A percentile compares a stretch with the other conserved stretches of the same genome.
Evolutionary conservation across 225 moss, liverwort and hornwort species (phyloP).

Genomic region (Lunularia cruciata): DNA sequence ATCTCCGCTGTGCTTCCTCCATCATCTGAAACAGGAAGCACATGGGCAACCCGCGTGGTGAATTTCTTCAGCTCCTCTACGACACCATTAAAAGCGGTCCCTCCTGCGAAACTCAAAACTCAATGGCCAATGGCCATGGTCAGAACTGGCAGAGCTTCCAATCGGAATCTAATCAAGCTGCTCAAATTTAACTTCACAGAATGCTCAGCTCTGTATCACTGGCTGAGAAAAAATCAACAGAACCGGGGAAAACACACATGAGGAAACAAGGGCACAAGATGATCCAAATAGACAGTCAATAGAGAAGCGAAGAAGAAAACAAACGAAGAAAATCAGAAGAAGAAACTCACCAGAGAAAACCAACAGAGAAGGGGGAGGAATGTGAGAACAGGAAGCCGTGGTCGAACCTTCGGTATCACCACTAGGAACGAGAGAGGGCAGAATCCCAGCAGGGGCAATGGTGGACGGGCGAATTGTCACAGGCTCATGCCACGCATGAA

Average conservation of each 20-base stretch:
- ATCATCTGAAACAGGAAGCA: constrained; percentile 95
- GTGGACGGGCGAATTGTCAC: constrained; percentile 1
- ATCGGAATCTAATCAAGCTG: neutral
- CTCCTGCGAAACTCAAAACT: constrained; percentile 49
- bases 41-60: constrained; percentile 94
- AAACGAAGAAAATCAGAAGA: neutral
- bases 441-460: neutral
- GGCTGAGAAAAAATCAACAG: no score
- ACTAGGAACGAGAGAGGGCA: constrained; percentile 18
- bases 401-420: constrained; percentile 28
- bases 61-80: constrained; percentile 97
- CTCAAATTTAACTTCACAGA: no score
- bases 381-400: constrained; percentile 6
- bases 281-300: no score
- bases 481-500: constrained; percentile 20
- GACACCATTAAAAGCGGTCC: constrained; percentile 98
- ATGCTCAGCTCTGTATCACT: no score
- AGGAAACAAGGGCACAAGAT: no score
- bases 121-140: neutral
- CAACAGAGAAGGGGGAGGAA: constrained; percentile 37
- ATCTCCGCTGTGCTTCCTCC: constrained; percentile 99
- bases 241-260: no score
- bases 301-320: neutral
- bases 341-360: constrained; percentile 41
- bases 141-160: neutral